Evolutionary conservation across 352 stramenopile genomes (phyloP).

Genomic region (Phytophthora lateralis): DNA sequence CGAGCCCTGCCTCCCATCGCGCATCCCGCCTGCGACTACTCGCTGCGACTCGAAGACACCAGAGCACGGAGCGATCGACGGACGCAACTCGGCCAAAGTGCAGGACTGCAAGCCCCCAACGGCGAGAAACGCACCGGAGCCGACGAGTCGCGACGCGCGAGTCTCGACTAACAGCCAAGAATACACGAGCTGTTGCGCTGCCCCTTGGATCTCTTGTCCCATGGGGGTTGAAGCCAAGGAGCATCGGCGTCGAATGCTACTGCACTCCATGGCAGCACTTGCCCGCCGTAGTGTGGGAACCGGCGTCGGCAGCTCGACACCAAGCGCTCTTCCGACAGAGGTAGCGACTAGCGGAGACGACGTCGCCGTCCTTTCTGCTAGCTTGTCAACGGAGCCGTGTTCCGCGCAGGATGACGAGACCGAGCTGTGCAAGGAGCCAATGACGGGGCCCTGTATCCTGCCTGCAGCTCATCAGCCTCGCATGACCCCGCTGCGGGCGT

Average conservation of each 20-base stretch:
- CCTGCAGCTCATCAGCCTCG: conserved; percentile 9
- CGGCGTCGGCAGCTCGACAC: conserved; percentile 1
- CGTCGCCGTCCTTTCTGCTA: conserved; percentile 30
- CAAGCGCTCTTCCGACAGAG: conserved; percentile 7
- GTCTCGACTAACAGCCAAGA: conserved; percentile 22
- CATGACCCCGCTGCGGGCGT: conserved; percentile 18
- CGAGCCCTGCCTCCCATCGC: conserved; percentile 32
- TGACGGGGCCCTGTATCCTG: conserved; percentile 19
- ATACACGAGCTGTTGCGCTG: conserved; percentile 12
- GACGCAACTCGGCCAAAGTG: conserved; percentile 3
- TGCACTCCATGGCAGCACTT: conserved; percentile 46
- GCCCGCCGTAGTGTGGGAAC: conserved; percentile 30
- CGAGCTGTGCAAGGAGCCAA: conserved; percentile 22
- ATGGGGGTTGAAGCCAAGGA: conserved; percentile 50
- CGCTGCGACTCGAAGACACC: not conserved
- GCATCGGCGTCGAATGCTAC: conserved; percentile 38
- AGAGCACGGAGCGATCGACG: conserved; percentile 4
- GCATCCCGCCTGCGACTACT: conserved; percentile 9
- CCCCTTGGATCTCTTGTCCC: conserved; percentile 4
- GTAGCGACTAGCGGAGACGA: conserved; percentile 22
- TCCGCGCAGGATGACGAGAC: conserved; percentile 15
- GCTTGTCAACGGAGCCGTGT: conserved; percentile 27
- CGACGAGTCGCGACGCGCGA: conserved; percentile 25
- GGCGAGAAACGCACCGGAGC: conserved; percentile 24
- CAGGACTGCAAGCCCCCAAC: conserved; percentile 7